These are phyloP conservation scores for Fagopyrum tataricum DNA, from an alignment of 148 eudicot species.

Conservation along the genomic window DNA sequence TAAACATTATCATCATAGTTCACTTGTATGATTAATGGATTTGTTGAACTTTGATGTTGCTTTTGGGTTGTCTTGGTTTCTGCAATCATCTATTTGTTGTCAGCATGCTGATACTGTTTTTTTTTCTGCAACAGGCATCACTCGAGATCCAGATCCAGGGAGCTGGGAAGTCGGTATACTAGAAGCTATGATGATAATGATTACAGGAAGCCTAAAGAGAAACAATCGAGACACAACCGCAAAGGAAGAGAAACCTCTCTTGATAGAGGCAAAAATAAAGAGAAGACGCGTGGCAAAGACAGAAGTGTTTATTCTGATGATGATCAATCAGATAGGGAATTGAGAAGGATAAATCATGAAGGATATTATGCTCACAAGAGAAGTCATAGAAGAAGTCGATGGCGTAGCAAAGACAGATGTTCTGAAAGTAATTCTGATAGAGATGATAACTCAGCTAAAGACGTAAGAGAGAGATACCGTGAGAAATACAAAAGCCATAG, in stretches of 20 bases:
- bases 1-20: no score
- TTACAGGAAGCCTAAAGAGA: slow-evolving; percentile 25
- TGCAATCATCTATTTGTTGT: neutral
- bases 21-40: neutral
- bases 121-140: slow-evolving; percentile 20
- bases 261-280: slow-evolving; percentile 22
- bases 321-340: slow-evolving; percentile 5
- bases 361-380: neutral
- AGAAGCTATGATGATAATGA: slow-evolving; percentile 39
- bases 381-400: slow-evolving; percentile 1
- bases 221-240: slow-evolving; percentile 2
- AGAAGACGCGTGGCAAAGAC: neutral
- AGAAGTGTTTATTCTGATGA: neutral
- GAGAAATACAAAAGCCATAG: slow-evolving; percentile 7
- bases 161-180: slow-evolving; percentile 28
- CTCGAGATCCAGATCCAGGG: slow-evolving; percentile 54
- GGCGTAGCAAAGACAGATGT: neutral
- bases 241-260: neutral
- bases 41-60: neutral
- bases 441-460: neutral
- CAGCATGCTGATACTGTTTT: slow-evolving; percentile 2
- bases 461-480: neutral
- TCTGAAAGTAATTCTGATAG: slow-evolving; percentile 12
- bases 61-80: neutral
- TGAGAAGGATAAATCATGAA: neutral